phyloP scores from a whole-genome alignment of 2,329 filamentous ascomycete genomes.

The Beauveria rudraprayagi region DNA sequence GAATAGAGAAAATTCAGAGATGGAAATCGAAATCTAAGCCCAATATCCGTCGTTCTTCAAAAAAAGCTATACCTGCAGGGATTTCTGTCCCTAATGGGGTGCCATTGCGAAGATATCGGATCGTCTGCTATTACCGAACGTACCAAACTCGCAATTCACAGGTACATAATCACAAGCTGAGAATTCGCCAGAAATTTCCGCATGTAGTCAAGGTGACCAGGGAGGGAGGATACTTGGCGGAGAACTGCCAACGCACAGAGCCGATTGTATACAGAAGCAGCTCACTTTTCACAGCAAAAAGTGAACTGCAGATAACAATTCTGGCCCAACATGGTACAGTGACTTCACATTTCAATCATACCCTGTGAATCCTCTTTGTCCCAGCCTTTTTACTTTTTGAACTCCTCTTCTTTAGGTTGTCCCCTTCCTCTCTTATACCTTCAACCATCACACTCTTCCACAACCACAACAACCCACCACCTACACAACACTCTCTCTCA shows the following conservation, averaged over 20 bases:
- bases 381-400: neutral
- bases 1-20: neutral
- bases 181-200: neutral
- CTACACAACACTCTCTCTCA: neutral
- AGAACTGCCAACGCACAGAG: neutral
- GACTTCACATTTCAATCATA: neutral
- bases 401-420: no score
- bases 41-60: no score
- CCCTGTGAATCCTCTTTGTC: neutral
- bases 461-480: neutral
- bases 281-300: neutral
- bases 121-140: neutral
- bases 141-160: neutral
- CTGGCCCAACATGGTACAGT: neutral
- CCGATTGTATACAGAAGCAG: neutral
- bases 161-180: neutral
- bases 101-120: neutral
- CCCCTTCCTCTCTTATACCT: neutral
- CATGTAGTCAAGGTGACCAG: neutral
- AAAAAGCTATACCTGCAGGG: no score
- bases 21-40: neutral
- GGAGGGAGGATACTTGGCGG: neutral
- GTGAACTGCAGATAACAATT: neutral
- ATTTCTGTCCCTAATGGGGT: neutral
- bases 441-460: neutral